These are phyloP conservation scores for Malbranchea zuffiana DNA, from an alignment of 2,329 filamentous ascomycete species.

Conservation along the genomic window DNA sequence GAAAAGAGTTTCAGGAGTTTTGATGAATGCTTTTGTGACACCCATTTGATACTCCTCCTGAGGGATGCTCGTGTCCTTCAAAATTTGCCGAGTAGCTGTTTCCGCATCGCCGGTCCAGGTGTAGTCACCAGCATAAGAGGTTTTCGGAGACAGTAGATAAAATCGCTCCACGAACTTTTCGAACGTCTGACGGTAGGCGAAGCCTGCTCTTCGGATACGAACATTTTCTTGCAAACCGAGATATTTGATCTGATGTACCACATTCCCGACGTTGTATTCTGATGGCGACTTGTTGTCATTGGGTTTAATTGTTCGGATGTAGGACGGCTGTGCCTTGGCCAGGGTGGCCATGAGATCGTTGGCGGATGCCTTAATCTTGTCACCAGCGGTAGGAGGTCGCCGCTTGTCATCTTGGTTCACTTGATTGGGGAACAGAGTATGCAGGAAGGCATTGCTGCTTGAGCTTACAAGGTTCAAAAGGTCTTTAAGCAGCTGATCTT, in stretches of 20 bases:
- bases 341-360: conserved; percentile 90
- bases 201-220: conserved; percentile 87
- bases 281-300: conserved; percentile 96
- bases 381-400: conserved; percentile 84
- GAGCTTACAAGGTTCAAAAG: conserved; percentile 74
- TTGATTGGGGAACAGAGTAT: conserved; percentile 79
- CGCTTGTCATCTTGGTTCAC: conserved; percentile 94
- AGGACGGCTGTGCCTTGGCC: conserved; percentile 95
- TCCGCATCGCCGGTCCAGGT: conserved; percentile 86
- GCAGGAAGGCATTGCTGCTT: conserved; percentile 76
- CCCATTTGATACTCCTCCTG: conserved; percentile 95
- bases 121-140: conserved; percentile 92
- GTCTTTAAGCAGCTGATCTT: conserved; percentile 92
- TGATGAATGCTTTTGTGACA: conserved; percentile 94
- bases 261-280: conserved; percentile 85
- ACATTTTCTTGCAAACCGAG: conserved; percentile 99
- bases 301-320: conserved; percentile 97
- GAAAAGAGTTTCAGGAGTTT: conserved; percentile 92
- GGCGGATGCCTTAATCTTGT: conserved; percentile 89
- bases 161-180: conserved; percentile 98
- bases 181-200: conserved; percentile 92
- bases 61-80: conserved; percentile 93
- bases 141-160: conserved; percentile 86
- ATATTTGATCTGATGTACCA: conserved; percentile 97
- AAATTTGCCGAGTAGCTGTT: conserved; percentile 78